phyloP scores from a whole-genome alignment of 352 stramenopile genomes.

The Phytophthora pisi region DNA sequence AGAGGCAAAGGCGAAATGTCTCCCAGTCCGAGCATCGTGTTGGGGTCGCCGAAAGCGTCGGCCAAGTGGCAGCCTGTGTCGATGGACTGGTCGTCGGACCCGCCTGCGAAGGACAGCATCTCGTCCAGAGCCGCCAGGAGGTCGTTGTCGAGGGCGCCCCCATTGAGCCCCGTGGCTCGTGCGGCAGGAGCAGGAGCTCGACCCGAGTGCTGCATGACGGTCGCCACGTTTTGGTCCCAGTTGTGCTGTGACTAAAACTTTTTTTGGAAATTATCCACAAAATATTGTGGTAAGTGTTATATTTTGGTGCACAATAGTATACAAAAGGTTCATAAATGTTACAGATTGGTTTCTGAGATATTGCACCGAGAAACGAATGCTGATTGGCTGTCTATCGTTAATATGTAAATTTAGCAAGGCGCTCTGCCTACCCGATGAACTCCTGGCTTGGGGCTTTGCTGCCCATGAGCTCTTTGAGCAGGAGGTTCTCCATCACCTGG shows the following conservation, averaged over 20 bases:
- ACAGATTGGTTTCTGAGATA: too few species aligned
- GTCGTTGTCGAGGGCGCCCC: constrained; percentile 23
- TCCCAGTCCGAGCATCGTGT: constrained; percentile 3
- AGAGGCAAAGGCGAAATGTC: constrained; percentile 1
- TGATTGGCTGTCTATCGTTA: too few species aligned
- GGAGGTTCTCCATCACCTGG: constrained; percentile 47
- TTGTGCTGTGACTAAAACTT: too few species aligned
- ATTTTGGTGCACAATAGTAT: too few species aligned
- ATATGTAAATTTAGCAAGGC: too few species aligned
- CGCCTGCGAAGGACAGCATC: constrained; percentile 19
- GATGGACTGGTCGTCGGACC: background rate
- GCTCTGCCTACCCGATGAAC: too few species aligned
- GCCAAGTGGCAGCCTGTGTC: constrained; percentile 24
- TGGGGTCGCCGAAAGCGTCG: constrained; percentile 20
- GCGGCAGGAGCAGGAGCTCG: background rate
- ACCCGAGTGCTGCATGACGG: background rate
- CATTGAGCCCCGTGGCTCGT: background rate
- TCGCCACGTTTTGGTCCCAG: background rate
- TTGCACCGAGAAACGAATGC: too few species aligned
- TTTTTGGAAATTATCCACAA: too few species aligned
- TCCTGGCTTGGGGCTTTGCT: too few species aligned
- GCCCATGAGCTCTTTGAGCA: constrained; percentile 35
- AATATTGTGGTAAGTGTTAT: too few species aligned
- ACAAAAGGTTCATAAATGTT: too few species aligned
- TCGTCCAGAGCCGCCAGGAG: constrained; percentile 28